Evolutionary conservation across 805 yeast species (phyloP), one percentile per base, ranked within the genome.

Genomic region (Maudiozyma bulderi): DNA sequence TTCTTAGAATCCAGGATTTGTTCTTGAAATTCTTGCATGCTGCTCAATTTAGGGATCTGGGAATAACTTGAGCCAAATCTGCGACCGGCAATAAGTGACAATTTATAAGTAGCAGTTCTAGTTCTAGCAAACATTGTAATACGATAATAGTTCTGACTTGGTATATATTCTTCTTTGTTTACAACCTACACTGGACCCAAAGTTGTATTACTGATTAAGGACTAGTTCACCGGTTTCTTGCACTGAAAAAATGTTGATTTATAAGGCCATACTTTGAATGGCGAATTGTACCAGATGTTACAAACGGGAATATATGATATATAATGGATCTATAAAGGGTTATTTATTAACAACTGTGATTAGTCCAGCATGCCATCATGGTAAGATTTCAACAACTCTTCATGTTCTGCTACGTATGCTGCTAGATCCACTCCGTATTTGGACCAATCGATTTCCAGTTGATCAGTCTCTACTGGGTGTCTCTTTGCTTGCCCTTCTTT

Each of bases 11-110:
- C 41, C 32, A 40, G 10, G 33, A 69, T 67, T 3, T 65, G 56
- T 5, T 57, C 51, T 42, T 68, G 64, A 59, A 74, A 75, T 31
- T 71, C 72, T 7, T 58, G 46, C 26, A 72, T 48, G 1, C 61
- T 50, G 2, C 57, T 50, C 13, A 75, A 53, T 48, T 73, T 73
- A 26, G 61, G 57, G 47, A 75, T 70, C 1, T 53, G 48, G 1
- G 59, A 32, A 34, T 56, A 56, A 28, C 53, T 45, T 6, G 57
- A 53, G 39, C 45, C 48, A 13, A 49, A 47, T 31, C 56, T 41
- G 13, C 44, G 34, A 13, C 34, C 33, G 5, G 32, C 35, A 30
- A 41, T 6, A 32, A 39, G 42, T 9, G 45, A 48, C n/a, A 48
- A 31, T 30, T 35, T 34, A 30, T 41, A 31, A 6, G 44, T 40